phyloP scores from a whole-genome alignment of 805 yeast species.

The Metschnikowia amazonensis region DNA sequence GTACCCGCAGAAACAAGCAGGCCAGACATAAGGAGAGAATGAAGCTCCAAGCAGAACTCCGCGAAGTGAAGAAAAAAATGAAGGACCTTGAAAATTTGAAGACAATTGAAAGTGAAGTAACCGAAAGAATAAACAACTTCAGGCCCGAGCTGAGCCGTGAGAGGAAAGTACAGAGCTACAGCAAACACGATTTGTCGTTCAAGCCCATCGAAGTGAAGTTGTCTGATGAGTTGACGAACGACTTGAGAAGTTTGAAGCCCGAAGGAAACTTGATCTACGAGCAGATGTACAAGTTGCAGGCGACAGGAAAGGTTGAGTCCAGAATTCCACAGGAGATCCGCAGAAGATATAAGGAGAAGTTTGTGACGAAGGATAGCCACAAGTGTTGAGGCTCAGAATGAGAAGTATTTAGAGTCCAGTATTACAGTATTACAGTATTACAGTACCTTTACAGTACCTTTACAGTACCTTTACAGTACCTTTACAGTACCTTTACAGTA shows the following conservation, averaged over 20 bases:
- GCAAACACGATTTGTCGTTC: conserved; percentile 40
- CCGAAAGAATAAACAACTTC: conserved; percentile 26
- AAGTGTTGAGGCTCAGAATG: conserved; percentile 41
- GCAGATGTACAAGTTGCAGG: conserved; percentile 75
- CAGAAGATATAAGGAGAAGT: conserved; percentile 66
- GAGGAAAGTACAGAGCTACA: conserved; percentile 29
- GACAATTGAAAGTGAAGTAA: conserved; percentile 27
- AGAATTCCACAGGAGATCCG: conserved; percentile 66
- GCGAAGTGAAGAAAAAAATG: conserved; percentile 57
- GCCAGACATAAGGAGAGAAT: conserved; percentile 57
- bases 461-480: no score
- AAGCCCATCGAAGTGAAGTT: conserved; percentile 70
- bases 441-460: no score
- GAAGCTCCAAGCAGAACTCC: conserved; percentile 53
- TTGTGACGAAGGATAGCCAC: conserved; percentile 90
- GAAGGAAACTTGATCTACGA: conserved; percentile 87
- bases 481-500: no score
- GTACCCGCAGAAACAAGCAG: conserved; percentile 69
- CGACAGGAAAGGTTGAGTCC: conserved; percentile 82
- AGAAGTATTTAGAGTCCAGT: no score
- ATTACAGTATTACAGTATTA: no score
- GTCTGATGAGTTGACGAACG: conserved; percentile 82
- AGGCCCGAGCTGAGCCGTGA: conserved; percentile 23
- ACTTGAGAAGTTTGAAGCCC: conserved; percentile 78
- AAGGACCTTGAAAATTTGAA: conserved; percentile 46